These are phyloP conservation scores for Agrocybe praecox DNA, from an alignment of 768 basidiomycete species.

Conservation along the genomic window DNA sequence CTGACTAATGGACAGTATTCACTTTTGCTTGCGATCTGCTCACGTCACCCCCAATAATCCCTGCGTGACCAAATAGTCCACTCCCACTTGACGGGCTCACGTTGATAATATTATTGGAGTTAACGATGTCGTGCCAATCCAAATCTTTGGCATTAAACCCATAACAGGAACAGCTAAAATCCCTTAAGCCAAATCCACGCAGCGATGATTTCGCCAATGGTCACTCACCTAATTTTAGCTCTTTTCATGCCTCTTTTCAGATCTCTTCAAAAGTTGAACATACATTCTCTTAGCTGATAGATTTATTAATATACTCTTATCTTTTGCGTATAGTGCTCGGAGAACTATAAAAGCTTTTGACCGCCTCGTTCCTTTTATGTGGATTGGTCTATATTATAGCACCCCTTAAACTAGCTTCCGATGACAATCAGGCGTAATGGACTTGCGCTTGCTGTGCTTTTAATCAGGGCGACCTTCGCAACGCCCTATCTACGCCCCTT, in stretches of 20 bases:
- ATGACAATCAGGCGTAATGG: constrained; percentile 19
- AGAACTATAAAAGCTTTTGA: background rate
- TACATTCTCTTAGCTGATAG: background rate
- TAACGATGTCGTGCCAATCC: no score
- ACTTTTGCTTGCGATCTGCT: no score
- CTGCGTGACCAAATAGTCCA: no score
- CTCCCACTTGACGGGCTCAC: no score
- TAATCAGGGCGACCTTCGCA: constrained; percentile 15
- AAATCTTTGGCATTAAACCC: no score
- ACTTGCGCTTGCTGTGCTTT: constrained; percentile 12
- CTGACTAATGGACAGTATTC: no score
- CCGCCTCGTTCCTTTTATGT: background rate
- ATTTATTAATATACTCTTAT: no score
- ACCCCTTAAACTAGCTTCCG: no score
- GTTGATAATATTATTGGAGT: no score
- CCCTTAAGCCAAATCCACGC: constrained; percentile 18
- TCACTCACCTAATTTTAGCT: background rate
- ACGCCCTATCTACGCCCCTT: constrained; percentile 10
- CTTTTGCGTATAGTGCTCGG: background rate
- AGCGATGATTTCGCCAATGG: constrained; percentile 20
- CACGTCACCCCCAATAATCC: no score
- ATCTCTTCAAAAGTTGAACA: constrained; percentile 3
- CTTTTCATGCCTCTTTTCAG: background rate
- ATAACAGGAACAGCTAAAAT: constrained; percentile 15
- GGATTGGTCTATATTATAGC: background rate